These are phyloP conservation scores for Neoboletus magnificus DNA, from an alignment of 768 basidiomycete species.

Conservation along the genomic window DNA sequence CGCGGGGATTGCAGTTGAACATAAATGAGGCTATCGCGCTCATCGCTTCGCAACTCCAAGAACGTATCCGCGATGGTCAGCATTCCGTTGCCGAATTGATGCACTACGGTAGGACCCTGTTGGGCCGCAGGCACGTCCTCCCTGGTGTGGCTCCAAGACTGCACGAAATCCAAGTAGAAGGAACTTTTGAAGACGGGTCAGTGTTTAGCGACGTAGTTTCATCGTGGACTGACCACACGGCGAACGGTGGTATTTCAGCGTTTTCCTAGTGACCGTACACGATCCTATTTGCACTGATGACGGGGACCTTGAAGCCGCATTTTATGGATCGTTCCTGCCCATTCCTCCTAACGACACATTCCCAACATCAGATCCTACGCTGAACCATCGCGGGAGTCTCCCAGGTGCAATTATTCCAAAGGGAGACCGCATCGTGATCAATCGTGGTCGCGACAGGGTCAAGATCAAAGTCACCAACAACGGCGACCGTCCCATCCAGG, in stretches of 20 bases:
- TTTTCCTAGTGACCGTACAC: slow-evolving; percentile 97
- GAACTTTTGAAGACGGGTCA: slow-evolving; percentile 85
- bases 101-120: slow-evolving; percentile 84
- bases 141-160: slow-evolving; percentile 72
- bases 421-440: slow-evolving; percentile 68
- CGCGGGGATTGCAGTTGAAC: slow-evolving; percentile 88
- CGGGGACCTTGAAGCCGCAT: slow-evolving; percentile 75
- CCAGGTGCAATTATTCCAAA: slow-evolving; percentile 77
- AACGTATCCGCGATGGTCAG: slow-evolving; percentile 87
- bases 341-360: slow-evolving; percentile 66
- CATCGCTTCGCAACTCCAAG: slow-evolving; percentile 90
- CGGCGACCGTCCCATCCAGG: slow-evolving; percentile 93
- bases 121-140: slow-evolving; percentile 87
- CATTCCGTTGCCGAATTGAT: slow-evolving; percentile 88
- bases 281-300: slow-evolving; percentile 86
- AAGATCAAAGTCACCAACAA: slow-evolving; percentile 79
- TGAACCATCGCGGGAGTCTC: slow-evolving; percentile 50
- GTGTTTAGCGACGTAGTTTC: slow-evolving; percentile 15
- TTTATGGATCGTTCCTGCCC: slow-evolving; percentile 95
- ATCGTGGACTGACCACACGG: background rate
- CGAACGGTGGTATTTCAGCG: slow-evolving; percentile 25
- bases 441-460: slow-evolving; percentile 67
- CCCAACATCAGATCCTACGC: slow-evolving; percentile 46
- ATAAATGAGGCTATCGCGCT: slow-evolving; percentile 84
- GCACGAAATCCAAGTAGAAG: slow-evolving; percentile 91